phyloP scores from a whole-genome alignment of 306 rosid genomes.

The Pueraria montana region DNA sequence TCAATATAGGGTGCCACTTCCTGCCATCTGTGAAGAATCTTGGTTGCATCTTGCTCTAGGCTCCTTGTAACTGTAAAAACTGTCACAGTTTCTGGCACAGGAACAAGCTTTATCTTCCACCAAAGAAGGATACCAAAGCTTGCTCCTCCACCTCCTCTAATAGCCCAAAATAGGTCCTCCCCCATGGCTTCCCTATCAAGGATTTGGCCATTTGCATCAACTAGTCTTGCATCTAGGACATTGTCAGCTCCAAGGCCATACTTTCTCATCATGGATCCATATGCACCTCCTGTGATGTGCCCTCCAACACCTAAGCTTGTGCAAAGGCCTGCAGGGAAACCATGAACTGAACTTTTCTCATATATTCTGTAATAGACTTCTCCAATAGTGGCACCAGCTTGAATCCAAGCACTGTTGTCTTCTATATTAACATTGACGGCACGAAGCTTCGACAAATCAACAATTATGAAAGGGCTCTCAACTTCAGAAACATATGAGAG shows the following conservation, averaged over 20 bases:
- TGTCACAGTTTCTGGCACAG: constrained; percentile 77
- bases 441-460: constrained; percentile 75
- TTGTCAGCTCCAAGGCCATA: constrained; percentile 84
- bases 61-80: constrained; percentile 70
- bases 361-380: constrained; percentile 80
- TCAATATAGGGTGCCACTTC: constrained; percentile 71
- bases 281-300: constrained; percentile 89
- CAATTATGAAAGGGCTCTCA: constrained; percentile 65
- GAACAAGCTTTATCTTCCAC: constrained; percentile 89
- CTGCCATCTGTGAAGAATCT: constrained; percentile 71
- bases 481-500: constrained; percentile 72
- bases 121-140: constrained; percentile 85
- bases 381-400: constrained; percentile 82
- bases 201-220: constrained; percentile 64
- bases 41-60: constrained; percentile 71
- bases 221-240: constrained; percentile 70
- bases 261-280: constrained; percentile 86
- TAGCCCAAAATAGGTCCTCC: constrained; percentile 89
- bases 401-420: constrained; percentile 73
- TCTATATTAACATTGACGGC: constrained; percentile 53
- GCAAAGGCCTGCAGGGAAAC: constrained; percentile 88
- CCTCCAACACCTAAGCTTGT: constrained; percentile 86
- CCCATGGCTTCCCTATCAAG: constrained; percentile 81
- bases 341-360: constrained; percentile 68
- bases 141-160: constrained; percentile 92